A percentile compares a stretch with the other conserved stretches of the same genome.
Conservation (phyloP, 1,284 basidiomycete species). For the Melampsora americana region DNA sequence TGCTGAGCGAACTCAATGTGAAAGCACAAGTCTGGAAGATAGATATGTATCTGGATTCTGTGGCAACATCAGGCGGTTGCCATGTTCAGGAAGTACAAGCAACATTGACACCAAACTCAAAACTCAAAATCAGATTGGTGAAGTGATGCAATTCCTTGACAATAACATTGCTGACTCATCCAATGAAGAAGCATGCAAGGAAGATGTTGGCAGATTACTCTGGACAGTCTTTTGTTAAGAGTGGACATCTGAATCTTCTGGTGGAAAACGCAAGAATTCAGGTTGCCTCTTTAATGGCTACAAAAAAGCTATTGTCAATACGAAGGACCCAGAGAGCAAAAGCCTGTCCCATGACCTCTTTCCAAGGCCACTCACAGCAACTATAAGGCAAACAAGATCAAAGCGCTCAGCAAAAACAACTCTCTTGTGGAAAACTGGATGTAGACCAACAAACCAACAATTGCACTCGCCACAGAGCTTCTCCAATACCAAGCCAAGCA, state of each 20-base stretch:
- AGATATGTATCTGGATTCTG: no score
- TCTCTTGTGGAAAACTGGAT: slow-evolving; percentile 14
- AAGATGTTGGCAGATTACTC: no score
- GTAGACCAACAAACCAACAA: not conserved
- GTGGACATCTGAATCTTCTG: no score
- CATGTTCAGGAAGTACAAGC: slow-evolving; percentile 52
- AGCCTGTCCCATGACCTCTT: slow-evolving; percentile 15
- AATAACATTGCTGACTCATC: no score
- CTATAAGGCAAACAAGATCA: not conserved
- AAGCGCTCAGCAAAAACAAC: slow-evolving; percentile 16
- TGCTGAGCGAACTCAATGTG: no score
- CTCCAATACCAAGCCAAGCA: not conserved
- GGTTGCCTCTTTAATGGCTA: not conserved
- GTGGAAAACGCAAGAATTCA: no score
- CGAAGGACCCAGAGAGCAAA: slow-evolving; percentile 12
- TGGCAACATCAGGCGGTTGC: no score
- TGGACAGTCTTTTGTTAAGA: no score
- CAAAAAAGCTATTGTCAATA: not conserved
- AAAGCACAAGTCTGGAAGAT: no score
- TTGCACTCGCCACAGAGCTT: not conserved
- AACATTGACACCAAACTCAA: slow-evolving; percentile 48
- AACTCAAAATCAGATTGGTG: slow-evolving; percentile 61
- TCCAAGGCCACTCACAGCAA: slow-evolving; percentile 8
- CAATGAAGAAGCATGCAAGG: no score
- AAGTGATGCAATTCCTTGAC: no score